Evolutionary conservation across 441 rosid species (phyloP).

Genomic region (Metrosideros polymorpha): DNA sequence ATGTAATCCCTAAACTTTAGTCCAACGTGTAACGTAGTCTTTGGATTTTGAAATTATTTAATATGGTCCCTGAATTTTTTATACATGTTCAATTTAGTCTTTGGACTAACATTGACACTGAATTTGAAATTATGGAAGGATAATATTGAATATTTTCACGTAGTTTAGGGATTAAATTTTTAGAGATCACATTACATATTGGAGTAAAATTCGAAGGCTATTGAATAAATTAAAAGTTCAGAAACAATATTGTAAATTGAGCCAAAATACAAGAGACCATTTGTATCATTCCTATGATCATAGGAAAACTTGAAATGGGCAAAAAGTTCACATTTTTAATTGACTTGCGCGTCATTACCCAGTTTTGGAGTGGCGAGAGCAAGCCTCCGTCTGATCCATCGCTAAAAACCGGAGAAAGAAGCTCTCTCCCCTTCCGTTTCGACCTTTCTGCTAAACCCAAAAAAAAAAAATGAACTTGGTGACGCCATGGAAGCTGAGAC

Average conservation of each 20-base stretch:
- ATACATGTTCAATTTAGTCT: no score
- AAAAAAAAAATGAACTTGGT: background rate
- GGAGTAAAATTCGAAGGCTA: no score
- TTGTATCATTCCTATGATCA: no score
- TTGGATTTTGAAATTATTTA: accelerated
- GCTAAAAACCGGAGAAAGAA: background rate
- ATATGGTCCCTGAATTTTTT: accelerated
- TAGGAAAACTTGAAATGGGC: no score
- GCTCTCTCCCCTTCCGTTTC: background rate
- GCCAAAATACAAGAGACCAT: no score
- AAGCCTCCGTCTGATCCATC: background rate
- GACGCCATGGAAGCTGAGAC: background rate
- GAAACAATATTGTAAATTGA: accelerated
- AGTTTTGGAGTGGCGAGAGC: background rate
- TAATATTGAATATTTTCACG: no score
- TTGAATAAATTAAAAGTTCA: accelerated
- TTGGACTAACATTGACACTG: no score
- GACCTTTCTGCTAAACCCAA: background rate
- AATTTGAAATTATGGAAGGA: no score
- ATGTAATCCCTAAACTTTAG: accelerated
- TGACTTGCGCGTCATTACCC: background rate
- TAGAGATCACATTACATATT: accelerated
- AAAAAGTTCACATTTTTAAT: background rate
- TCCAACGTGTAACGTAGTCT: accelerated
- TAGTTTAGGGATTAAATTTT: accelerated